Evolutionary conservation across 2,329 filamentous ascomycete genomes (phyloP), one percentile per base, ranked within the genome.

Genomic region (Pestalotiopsis sp.): DNA sequence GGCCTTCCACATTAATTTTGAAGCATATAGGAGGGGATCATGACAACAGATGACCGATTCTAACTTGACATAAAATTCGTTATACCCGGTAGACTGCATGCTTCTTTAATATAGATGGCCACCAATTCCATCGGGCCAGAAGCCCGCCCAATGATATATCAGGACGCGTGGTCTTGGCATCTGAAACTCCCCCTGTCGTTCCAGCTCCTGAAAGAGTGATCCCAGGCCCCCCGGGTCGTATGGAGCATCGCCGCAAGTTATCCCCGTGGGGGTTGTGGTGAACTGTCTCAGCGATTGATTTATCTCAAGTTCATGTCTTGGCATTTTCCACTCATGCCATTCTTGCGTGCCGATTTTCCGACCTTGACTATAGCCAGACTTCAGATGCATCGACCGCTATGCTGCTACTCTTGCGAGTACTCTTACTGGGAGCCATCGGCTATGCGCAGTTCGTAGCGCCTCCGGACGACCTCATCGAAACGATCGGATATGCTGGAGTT

Each of bases 401-500:
- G 62, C 14, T 56, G 17, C 11, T 20, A 56, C 48, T 57, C 9
- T 38, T 55, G 44, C 48, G 30, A 11, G 20, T 65, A 44, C 44
- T 65, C 22, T 13, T 65, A 7, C 17, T 56, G 13, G 62, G 62
- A 38, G 44, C 20, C 40, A 38, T 64, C 39, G 20, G 26, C 26
- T 66, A 13, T 60, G 74, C 74, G 17, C 75, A 77, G 22, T 78
- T 77, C 66, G 74, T 78, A 61, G 62, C 71, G 63, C 66, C 74
- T 56, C 76, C 76, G 1, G 71, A 72, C 24, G 68, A 72, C 30
- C 70, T 78, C n/a, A 73, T 73, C 67, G 70, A 72, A 20, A 70
- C 70, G 2, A 69, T 72, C 7, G 76, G 76, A 6, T 67, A 75
- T 62, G 77, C 80, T 30, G 77, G 76, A 24, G 72, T 84, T 55